phyloP scores from a whole-genome alignment of 148 eudicot genomes.

The Nepenthes gracilis region DNA sequence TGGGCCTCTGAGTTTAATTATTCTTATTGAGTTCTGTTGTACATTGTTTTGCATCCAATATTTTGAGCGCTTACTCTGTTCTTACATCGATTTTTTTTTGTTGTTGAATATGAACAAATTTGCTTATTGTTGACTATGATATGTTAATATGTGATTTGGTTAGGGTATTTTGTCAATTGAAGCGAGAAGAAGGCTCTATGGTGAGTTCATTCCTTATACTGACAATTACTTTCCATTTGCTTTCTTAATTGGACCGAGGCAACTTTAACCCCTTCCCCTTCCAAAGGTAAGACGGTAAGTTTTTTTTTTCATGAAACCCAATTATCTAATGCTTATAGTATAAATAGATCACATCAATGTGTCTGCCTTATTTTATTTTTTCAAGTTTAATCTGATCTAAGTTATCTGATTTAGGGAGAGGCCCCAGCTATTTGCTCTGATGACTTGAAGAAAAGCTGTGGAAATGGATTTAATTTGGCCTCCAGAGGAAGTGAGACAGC shows the following conservation, averaged over 20 bases:
- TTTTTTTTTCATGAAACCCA: neutral
- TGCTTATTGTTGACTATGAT: neutral
- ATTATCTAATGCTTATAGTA: neutral
- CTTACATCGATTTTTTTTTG: neutral
- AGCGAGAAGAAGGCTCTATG: neutral
- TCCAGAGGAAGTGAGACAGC: slow-evolving; percentile 38
- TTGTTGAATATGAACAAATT: neutral
- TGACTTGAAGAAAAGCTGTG: slow-evolving; percentile 27
- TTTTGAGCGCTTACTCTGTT: neutral
- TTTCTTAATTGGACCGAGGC: neutral
- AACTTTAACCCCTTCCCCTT: neutral
- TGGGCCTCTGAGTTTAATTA: neutral
- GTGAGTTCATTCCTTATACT: neutral
- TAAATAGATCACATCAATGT: neutral
- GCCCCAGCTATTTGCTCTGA: slow-evolving; percentile 72
- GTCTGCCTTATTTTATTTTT: neutral
- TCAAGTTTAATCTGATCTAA: slow-evolving; percentile 5
- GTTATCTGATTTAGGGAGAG: slow-evolving; percentile 43
- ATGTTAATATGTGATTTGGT: neutral
- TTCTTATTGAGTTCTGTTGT: neutral
- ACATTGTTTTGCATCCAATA: neutral
- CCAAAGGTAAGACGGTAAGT: neutral
- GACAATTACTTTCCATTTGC: neutral
- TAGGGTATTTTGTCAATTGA: neutral
- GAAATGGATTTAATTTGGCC: slow-evolving; percentile 29